Percentiles rank a stretch among this genome's conserved stretches.
These are phyloP conservation scores for Solanum chacoense DNA, from an alignment of 305 asterid species.

Conservation along the genomic window DNA sequence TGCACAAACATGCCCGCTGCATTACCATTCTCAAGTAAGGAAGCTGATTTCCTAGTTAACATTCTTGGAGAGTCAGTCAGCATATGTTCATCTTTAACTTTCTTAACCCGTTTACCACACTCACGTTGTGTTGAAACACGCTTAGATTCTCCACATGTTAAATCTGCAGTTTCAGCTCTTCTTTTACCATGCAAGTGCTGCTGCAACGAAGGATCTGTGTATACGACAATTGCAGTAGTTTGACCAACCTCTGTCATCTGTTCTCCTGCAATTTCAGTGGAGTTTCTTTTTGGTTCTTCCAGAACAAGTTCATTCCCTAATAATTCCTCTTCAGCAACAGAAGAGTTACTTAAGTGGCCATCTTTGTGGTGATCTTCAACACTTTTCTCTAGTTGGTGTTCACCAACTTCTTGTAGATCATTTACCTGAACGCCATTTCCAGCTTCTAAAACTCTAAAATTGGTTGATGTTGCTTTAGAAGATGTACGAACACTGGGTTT, in stretches of 20 bases:
- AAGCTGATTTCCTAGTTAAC: constrained; percentile 21
- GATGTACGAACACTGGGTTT: constrained; percentile 3
- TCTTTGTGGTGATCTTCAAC: constrained; percentile 5
- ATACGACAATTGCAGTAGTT: constrained; percentile 12
- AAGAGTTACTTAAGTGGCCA: background rate
- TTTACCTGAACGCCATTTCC: background rate
- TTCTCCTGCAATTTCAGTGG: constrained; percentile 11
- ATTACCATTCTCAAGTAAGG: constrained; percentile 9
- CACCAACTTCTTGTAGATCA: constrained; percentile 5
- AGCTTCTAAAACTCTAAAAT: constrained; percentile 7
- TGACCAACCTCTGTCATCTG: constrained; percentile 13
- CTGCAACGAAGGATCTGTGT: constrained; percentile 9
- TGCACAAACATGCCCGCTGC: constrained; percentile 15
- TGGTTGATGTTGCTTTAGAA: constrained; percentile 4
- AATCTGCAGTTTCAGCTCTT: constrained; percentile 12
- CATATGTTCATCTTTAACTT: constrained; percentile 11
- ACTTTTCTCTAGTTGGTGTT: background rate
- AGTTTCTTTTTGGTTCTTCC: constrained; percentile 1
- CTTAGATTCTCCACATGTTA: constrained; percentile 8
- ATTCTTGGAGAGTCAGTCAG: constrained; percentile 14
- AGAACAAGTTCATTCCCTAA: background rate
- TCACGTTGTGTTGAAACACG: constrained; percentile 11
- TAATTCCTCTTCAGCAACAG: background rate
- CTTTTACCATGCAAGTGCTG: constrained; percentile 12
- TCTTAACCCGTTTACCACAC: constrained; percentile 12